Evolutionary conservation across 352 stramenopile species (phyloP), one percentile per base, ranked within the genome.

Genomic region (Phytophthora fragariaefolia): DNA sequence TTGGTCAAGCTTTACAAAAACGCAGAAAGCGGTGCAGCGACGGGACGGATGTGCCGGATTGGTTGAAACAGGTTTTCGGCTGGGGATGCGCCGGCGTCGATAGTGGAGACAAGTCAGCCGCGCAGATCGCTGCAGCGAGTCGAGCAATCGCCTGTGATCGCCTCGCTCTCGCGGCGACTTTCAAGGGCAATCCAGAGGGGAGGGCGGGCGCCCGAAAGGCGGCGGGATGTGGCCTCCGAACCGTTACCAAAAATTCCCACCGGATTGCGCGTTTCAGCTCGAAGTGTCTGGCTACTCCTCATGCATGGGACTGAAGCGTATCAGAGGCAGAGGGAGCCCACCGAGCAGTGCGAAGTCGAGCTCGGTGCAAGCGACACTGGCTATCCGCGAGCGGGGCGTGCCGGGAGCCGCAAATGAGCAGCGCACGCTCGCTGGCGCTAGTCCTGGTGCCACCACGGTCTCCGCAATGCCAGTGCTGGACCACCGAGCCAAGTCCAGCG

Each of bases 51-150:
- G 18, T 23, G 18, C 51, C 6, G 43, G 66, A 73, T 73, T 70
- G 66, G 66, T 65, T 30, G 15, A 69, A 62, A 60, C 48, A n/a
- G n/a, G n/a, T n/a, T n/a, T n/a, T 18, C 23, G 26, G 58, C 52
- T 69, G 59, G 52, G 58, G 65, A 73, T 73, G 58, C 20, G 45
- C 13, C 46, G 24, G 32, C n/a, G 30, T 46, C 46, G 22, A 51
- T 59, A 54, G 36, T 64, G 45, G 53, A 69, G 53, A 24, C 52
- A 73, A 63, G 51, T 62, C 34, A 63, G 55, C n/a, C n/a, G n/a
- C 34, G 12, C 20, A n/a, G 36, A n/a, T 34, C 32, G 32, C 32
- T 40, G 32, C 32, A 18, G 12, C 12, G 17, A 15, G 9, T 9
- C 32, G 17, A 40, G 8, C 12, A 15, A 18, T 10, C 34, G 18